These are phyloP conservation scores for Amaranthus hypochondriacus DNA, from an alignment of 148 eudicot genomes.

Conservation along the genomic window DNA sequence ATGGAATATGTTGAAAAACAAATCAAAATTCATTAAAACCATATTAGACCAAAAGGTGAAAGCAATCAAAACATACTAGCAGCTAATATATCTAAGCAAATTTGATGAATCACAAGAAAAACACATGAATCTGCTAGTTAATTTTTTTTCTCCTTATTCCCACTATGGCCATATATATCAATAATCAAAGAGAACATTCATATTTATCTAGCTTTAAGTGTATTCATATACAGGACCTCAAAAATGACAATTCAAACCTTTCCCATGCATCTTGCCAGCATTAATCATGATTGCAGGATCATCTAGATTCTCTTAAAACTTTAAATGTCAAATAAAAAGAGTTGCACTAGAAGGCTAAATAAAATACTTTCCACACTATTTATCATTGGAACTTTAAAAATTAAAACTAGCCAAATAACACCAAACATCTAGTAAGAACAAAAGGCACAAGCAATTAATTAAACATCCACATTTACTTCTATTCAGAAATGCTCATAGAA, in stretches of 20 bases:
- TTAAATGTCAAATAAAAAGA: neutral
- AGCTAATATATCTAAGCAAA: neutral
- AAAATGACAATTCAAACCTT: neutral
- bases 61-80: neutral
- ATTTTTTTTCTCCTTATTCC: neutral
- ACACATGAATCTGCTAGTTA: neutral
- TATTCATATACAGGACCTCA: neutral
- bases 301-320: neutral
- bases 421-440: neutral
- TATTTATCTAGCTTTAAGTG: neutral
- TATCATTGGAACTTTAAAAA: too few species aligned
- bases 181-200: neutral
- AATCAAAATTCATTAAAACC: neutral
- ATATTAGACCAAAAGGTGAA: neutral
- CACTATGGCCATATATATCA: neutral
- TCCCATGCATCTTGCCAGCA: neutral
- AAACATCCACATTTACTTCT: neutral
- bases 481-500: slow-evolving; percentile 5
- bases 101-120: neutral
- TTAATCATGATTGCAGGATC: too few species aligned
- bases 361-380: too few species aligned
- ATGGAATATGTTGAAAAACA: neutral
- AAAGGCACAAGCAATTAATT: slow-evolving; percentile 3
- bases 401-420: neutral
- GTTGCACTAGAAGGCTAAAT: too few species aligned